phyloP scores from a whole-genome alignment of 257 asterid species.

The Vinca minor region DNA sequence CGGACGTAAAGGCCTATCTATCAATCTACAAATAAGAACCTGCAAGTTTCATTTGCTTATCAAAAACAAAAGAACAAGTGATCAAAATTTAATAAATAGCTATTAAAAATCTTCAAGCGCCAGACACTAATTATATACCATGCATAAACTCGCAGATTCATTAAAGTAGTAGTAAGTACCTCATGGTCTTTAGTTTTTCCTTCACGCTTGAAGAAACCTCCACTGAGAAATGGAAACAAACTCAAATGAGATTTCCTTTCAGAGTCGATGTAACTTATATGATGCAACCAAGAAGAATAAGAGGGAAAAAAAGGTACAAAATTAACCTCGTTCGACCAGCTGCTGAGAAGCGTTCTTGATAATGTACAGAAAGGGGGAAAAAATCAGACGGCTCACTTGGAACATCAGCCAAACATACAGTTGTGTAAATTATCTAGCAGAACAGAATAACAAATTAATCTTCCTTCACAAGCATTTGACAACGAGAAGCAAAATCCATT shows the following conservation, averaged over 20 bases:
- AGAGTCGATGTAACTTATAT: not conserved
- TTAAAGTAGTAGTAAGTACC: slow-evolving; percentile 38
- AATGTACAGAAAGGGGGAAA: slow-evolving; percentile 82
- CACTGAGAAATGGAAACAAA: slow-evolving; percentile 45
- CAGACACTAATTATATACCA: not conserved
- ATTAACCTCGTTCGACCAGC: slow-evolving; percentile 90
- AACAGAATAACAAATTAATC: slow-evolving; percentile 14
- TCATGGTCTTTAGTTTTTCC: slow-evolving; percentile 94
- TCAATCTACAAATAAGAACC: slow-evolving; percentile 96
- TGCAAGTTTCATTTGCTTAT: slow-evolving; percentile 35
- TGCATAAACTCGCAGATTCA: slow-evolving; percentile 7
- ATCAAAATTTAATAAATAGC: not conserved
- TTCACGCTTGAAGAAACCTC: slow-evolving; percentile 96
- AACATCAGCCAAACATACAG: slow-evolving; percentile 80
- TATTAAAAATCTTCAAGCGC: not conserved
- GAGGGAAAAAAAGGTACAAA: slow-evolving; percentile 1
- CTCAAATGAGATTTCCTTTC: slow-evolving; percentile 11
- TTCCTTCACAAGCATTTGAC: slow-evolving; percentile 11
- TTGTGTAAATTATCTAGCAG: slow-evolving; percentile 73
- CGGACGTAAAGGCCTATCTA: slow-evolving; percentile 94
- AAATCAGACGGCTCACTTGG: slow-evolving; percentile 97
- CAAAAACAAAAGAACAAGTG: not conserved
- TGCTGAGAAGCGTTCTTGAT: slow-evolving; percentile 96
- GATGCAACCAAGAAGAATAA: not conserved
- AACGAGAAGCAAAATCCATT: not conserved